A percentile compares a stretch with the other conserved stretches of the same genome.
Evolutionary conservation across 2,329 filamentous ascomycete genomes (phyloP).

Genomic region (Sporothrix dimorphospora): DNA sequence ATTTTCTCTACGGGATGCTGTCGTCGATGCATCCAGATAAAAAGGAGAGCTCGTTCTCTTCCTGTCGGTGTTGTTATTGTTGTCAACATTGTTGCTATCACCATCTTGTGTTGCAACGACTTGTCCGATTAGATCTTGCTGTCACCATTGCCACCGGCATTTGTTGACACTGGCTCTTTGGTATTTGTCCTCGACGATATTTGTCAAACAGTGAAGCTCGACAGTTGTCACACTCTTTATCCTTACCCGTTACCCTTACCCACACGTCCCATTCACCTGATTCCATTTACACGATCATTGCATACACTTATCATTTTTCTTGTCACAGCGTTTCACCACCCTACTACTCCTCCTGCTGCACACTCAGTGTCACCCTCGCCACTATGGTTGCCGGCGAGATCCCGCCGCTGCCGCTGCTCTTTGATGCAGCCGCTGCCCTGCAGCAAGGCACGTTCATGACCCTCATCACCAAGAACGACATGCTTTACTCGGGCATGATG

Average conservation of each 20-base stretch:
- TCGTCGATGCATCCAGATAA: not conserved
- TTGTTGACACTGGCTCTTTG: not conserved
- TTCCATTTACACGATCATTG: not conserved
- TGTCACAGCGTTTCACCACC: not conserved
- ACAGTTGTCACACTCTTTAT: not conserved
- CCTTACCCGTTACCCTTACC: not conserved
- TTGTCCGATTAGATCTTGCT: not conserved
- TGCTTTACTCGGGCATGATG: conserved; percentile 19
- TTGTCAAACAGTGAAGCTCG: not conserved
- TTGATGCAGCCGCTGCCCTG: not conserved
- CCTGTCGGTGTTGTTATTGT: not conserved
- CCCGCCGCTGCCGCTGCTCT: not conserved
- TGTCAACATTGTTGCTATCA: not conserved
- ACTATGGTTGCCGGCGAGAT: not conserved
- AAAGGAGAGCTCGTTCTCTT: not conserved
- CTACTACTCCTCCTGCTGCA: not conserved
- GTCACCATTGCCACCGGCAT: not conserved
- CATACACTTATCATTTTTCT: not conserved
- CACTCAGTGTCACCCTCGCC: not conserved
- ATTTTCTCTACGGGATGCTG: not conserved
- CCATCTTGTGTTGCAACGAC: conserved; percentile 4
- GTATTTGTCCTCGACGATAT: not conserved
- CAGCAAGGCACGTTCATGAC: conserved; percentile 14
- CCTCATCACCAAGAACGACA: conserved; percentile 18
- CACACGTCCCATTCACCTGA: not conserved